Conservation (phyloP, 176 grass and related monocot genomes). For the Luzula sylvatica region DNA sequence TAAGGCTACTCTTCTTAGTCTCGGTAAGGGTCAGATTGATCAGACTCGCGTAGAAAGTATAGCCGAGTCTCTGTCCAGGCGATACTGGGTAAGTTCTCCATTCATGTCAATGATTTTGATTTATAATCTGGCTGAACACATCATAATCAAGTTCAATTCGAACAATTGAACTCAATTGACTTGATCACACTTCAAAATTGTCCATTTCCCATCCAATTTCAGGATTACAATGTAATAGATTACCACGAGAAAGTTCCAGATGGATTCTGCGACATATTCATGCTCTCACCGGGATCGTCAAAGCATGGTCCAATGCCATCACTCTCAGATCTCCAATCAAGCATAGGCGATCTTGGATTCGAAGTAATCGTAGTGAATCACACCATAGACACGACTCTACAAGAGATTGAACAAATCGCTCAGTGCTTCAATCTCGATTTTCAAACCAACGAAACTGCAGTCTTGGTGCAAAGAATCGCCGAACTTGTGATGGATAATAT, state of each 20-base stretch:
- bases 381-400: conserved; percentile 62
- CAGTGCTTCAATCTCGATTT: conserved; percentile 79
- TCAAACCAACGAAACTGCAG: conserved; percentile 49
- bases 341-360: conserved; percentile 91
- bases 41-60: conserved; percentile 37
- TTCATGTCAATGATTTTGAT: no score
- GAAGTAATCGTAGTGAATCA: conserved; percentile 97
- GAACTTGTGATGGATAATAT: conserved; percentile 89
- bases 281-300: conserved; percentile 43
- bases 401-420: conserved; percentile 91
- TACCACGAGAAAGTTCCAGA: conserved; percentile 92
- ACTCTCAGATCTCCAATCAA: conserved; percentile 74
- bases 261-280: conserved; percentile 97
- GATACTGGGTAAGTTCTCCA: conserved; percentile 66
- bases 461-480: conserved; percentile 89
- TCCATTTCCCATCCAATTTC: conserved; percentile 18
- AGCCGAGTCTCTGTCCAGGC: conserved; percentile 68
- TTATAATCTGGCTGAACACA: no score
- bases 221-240: conserved; percentile 92
- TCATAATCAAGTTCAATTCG: no score
- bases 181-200: no score
- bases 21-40: conserved; percentile 53
- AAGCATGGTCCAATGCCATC: conserved; percentile 76
- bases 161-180: no score
- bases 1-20: conserved; percentile 80